Evolutionary conservation across 257 asterid genomes (phyloP), one percentile per base, ranked within the genome.

Genomic region (Solanum chiquidenum): DNA sequence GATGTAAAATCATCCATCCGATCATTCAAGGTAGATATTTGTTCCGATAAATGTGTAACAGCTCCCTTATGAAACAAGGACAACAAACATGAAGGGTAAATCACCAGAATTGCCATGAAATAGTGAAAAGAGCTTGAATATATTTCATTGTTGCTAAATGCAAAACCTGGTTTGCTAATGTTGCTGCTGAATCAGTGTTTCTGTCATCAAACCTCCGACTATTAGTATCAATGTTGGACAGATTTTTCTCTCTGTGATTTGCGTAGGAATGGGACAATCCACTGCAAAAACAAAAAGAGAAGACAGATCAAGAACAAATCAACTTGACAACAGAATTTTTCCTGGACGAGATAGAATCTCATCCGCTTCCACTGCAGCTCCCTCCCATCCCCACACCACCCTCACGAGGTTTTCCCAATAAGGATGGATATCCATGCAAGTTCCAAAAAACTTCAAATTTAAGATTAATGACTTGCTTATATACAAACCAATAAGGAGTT

Each of bases 1-100:
- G 93, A 91, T 31, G 99, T 95, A 91, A 96, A 95, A 79, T 96
- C 99, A 87, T 98, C 98, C 95, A 98, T 94, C 76, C 99, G 92
- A 87, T 95, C 98, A 62, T 94, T 94, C 84, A 96, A 91, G 2
- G 97, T 93, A 6, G 98, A 94, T 34, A 98, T 95, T 86, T 96
- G 99, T 93, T 97, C 99, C 13, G 95, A 95, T 69, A 97, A 95
- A 31, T 93, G 99, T 14, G 91, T 83, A 55, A 92, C 91, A 44
- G 96, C 91, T 89, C 95, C 99, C 98, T 94, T 58, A 75, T 62
- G 82, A 55, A 34, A 84, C 27, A 89, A 52, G 10, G 33, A 64
- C 64, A n/a, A 20, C 2, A 85, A 69, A 31, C 34, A 68, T n/a
- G 31, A 31, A 82, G 71, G 44, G 44, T 82, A 49, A 82, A 82